phyloP scores from a whole-genome alignment of 257 asterid genomes.

The Scutellaria galericulata region DNA sequence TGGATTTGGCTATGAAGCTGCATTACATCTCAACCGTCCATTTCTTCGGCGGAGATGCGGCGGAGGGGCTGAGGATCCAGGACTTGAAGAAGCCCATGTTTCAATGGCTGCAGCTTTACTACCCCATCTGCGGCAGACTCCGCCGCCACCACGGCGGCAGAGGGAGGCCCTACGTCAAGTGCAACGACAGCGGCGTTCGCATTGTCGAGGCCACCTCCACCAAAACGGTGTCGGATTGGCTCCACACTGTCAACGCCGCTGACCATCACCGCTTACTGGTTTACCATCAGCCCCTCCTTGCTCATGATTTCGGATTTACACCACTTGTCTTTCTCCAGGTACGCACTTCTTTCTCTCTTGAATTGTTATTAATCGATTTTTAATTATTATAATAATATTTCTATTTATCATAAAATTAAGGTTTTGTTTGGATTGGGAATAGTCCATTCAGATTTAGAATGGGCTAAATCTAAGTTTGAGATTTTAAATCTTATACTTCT shows the following conservation, averaged over 20 bases:
- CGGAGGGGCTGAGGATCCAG: conserved; percentile 42
- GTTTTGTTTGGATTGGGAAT: too few relatives aligned
- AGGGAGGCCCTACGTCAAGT: conserved; percentile 65
- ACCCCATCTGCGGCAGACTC: conserved; percentile 58
- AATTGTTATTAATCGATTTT: too few relatives aligned
- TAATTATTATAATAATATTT: too few relatives aligned
- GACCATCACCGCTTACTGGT: conserved; percentile 48
- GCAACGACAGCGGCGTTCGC: conserved; percentile 86
- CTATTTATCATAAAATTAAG: too few relatives aligned
- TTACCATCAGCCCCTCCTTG: conserved; percentile 49
- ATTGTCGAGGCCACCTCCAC: conserved; percentile 69
- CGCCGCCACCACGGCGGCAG: conserved; percentile 43
- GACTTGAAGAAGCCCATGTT: conserved; percentile 69
- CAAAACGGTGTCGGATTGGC: conserved; percentile 61
- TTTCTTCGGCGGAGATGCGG: conserved; percentile 59
- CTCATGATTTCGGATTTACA: conserved; percentile 58
- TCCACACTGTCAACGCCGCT: conserved; percentile 30
- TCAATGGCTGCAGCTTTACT: conserved; percentile 45
- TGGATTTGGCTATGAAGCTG: conserved; percentile 66
- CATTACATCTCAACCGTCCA: conserved; percentile 66
- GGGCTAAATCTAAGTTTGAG: too few relatives aligned
- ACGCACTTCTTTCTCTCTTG: background rate
- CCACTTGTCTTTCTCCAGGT: conserved; percentile 83
- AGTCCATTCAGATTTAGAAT: too few relatives aligned
- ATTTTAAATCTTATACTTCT: too few relatives aligned